phyloP scores from a whole-genome alignment of 1,284 basidiomycete species.

The Pterulicium gracile region DNA sequence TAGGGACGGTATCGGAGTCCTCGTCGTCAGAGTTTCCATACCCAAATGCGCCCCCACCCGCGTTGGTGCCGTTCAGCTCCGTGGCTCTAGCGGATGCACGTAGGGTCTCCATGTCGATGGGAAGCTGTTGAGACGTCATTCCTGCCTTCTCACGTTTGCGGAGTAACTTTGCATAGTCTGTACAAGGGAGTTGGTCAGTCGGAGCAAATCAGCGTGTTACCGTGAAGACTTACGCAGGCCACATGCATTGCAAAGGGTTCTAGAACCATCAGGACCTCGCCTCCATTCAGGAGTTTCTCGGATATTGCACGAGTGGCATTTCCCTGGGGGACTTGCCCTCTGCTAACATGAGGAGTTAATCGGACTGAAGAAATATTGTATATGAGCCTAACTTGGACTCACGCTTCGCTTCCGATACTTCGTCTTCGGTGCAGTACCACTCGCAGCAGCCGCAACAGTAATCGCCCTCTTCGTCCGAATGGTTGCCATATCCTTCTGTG shows the following conservation, averaged over 20 bases:
- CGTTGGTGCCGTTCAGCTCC: slow-evolving; percentile 27
- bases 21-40: background rate
- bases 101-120: slow-evolving; percentile 64
- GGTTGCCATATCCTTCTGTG: slow-evolving; percentile 72
- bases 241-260: slow-evolving; percentile 75
- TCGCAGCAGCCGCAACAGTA: slow-evolving; percentile 36
- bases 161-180: slow-evolving; percentile 72
- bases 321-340: slow-evolving; percentile 73
- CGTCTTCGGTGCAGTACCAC: slow-evolving; percentile 44
- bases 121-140: slow-evolving; percentile 38
- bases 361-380: slow-evolving; percentile 9
- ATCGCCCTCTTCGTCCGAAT: slow-evolving; percentile 68
- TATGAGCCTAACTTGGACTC: too few species aligned
- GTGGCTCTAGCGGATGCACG: slow-evolving; percentile 60
- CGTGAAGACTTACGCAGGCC: slow-evolving; percentile 54
- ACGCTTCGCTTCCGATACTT: slow-evolving; percentile 77
- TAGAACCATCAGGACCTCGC: slow-evolving; percentile 67
- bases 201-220: slow-evolving; percentile 9
- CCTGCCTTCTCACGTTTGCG: slow-evolving; percentile 57
- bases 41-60: slow-evolving; percentile 1
- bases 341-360: slow-evolving; percentile 23
- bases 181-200: background rate
- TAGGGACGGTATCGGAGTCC: background rate
- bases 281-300: slow-evolving; percentile 79
- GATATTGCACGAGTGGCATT: slow-evolving; percentile 77